Evolutionary conservation across 2,329 filamentous ascomycete species (phyloP), one percentile per base, ranked within the genome.

Genomic region (Aspergillus jensenii): DNA sequence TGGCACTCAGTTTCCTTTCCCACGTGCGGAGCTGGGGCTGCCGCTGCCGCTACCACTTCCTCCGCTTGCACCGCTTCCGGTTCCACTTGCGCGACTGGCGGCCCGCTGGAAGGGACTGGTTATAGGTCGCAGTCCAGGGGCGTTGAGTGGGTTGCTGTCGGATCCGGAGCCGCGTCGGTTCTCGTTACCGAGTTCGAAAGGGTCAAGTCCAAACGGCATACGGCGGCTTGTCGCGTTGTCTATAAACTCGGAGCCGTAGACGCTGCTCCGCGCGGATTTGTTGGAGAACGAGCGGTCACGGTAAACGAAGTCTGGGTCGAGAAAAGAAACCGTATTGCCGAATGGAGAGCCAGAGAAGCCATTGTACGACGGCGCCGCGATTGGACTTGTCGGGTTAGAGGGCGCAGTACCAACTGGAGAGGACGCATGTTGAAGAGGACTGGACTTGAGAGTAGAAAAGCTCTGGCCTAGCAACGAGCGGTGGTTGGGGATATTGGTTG

Each of bases 51-150:
- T 77, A 41, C 72, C 74, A 51, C 73, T 67, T 67, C 78, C 69
- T 41, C 72, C 74, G 52, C 72, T 68, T 67, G 77, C 69, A 67
- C 79, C 60, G 69, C 78, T 76, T 61, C 78, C 72, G 70, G 70
- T 69, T 47, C 79, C 80, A 62, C 81, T 82, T 50, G 76, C 79
- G 59, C 79, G 78, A 67, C 80, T 82, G 50, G 75, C 79, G 37
- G 68, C 71, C 63, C 74, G 69, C 35, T 71, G 71, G 52, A 75
- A 76, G 45, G 76, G 72, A 41, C 73, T 77, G 51, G 74, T 64
- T 52, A 68, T 69, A 17, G 70, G 71, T 57, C 70, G 72, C 47
- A 69, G 66, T 62, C 73, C 75, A 3, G 74, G 73, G 55, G 27
- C 45, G 45, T 74, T 73, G 14, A 71, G 66, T 51, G 67, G 67